Evolutionary conservation across 2,329 filamentous ascomycete genomes (phyloP), one percentile per base, ranked within the genome.

Genomic region (Fusarium nygamai): DNA sequence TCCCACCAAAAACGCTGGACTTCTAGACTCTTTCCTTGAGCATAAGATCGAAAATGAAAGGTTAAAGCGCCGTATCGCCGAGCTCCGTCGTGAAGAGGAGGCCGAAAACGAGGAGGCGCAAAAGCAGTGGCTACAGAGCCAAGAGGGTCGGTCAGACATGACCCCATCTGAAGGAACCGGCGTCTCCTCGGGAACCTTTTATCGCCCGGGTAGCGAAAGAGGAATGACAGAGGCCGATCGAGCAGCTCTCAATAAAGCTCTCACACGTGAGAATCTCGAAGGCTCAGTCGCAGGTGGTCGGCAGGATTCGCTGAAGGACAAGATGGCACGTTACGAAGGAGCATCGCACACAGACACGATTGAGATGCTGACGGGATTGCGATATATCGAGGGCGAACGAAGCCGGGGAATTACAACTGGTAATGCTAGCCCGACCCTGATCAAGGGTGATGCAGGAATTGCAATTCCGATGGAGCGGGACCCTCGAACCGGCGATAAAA

Each of bases 21-120:
- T 98, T 17, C 87, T 98, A 27, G 95, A 98, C 83, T 97, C 95
- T 0, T 98, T 98, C 78, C 87, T 98, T 34, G 96, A 98, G 81
- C 95, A 98, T 85, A 98, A 98, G 83, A 96, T 98, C 62, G 96
- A 98, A 82, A 98, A 98, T 78, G 95, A 98, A 84, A 90, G 95
- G 9, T 84, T 98, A 56, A 91, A 91, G 78, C 93, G 94, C 77
- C 91, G 94, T 48, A 97, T 98, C 71, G 91, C 92, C 24, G 94
- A 97, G 83, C 86, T 98, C 62, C 94, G 93, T 76, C 89, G 90
- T 70, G 96, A 98, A 82, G 96, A 98, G 81, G 91, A 92, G 64
- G 93, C 95, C 62, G 95, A 97, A 69, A 87, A 88, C 22, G 92
- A 93, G 67, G 89, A 91, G 65, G 88, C 90, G 59, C 88, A 91